These are phyloP conservation scores for Heliamphora ciliata DNA, from an alignment of 179 eudicot genomes.

Conservation along the genomic window DNA sequence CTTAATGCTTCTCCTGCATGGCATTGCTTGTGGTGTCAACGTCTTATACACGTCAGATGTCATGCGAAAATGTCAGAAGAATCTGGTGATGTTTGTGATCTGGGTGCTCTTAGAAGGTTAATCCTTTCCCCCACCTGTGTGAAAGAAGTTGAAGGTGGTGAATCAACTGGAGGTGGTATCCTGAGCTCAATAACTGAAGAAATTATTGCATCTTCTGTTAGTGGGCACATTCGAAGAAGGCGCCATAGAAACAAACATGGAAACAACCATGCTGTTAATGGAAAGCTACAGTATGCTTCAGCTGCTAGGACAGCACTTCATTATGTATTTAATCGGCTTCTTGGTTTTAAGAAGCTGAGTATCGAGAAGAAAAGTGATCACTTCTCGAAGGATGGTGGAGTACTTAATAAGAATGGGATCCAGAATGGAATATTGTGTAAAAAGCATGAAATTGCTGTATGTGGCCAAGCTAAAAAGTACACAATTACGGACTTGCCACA, in stretches of 20 bases:
- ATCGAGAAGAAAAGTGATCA: constrained; percentile 41
- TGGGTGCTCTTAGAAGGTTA: constrained; percentile 63
- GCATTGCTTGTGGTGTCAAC: constrained; percentile 90
- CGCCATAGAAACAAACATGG: constrained; percentile 54
- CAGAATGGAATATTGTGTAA: constrained; percentile 32
- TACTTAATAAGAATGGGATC: constrained; percentile 31
- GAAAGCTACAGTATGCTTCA: constrained; percentile 42
- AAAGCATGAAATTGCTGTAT: constrained; percentile 36
- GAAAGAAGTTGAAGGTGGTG: constrained; percentile 47
- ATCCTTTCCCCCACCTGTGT: constrained; percentile 77
- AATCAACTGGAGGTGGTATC: constrained; percentile 31
- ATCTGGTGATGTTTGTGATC: constrained; percentile 69
- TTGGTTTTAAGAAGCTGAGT: constrained; percentile 43
- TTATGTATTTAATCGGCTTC: constrained; percentile 45
- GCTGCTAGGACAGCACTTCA: constrained; percentile 33
- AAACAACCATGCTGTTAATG: constrained; percentile 32
- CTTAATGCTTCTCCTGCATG: constrained; percentile 74
- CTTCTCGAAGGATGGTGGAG: constrained; percentile 29
- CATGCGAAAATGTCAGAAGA: constrained; percentile 75
- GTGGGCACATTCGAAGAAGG: constrained; percentile 55
- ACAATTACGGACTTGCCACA: constrained; percentile 60
- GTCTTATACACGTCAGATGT: constrained; percentile 72
- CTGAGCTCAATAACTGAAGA: constrained; percentile 48
- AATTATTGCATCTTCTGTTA: constrained; percentile 31
- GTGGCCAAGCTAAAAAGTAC: constrained; percentile 44